phyloP scores from a whole-genome alignment of 2,329 filamentous ascomycete species.

The Metarhizium robertsii region DNA sequence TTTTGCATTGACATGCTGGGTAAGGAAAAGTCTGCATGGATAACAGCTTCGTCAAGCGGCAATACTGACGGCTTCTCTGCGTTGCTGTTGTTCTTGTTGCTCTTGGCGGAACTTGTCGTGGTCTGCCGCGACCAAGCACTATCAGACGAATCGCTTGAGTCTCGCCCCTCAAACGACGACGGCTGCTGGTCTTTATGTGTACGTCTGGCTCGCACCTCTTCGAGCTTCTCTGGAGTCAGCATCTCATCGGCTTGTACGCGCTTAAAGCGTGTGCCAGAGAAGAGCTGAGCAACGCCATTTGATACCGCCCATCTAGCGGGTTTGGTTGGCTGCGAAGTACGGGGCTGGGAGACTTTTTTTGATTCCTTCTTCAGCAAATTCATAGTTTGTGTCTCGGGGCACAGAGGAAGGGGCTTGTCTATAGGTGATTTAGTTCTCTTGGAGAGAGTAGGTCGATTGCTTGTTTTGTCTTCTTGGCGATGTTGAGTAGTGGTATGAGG shows the following conservation, averaged over 20 bases:
- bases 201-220: neutral
- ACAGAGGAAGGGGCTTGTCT: conserved; percentile 4
- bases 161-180: neutral
- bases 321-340: conserved; percentile 6
- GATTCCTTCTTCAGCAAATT: neutral
- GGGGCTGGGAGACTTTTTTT: neutral
- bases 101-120: neutral
- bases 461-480: neutral
- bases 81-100: neutral
- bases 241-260: conserved; percentile 51
- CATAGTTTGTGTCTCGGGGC: conserved; percentile 15
- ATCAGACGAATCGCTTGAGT: conserved; percentile 1
- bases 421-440: neutral
- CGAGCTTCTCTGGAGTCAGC: conserved; percentile 9
- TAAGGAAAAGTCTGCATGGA: conserved; percentile 2
- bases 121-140: neutral
- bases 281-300: conserved; percentile 47
- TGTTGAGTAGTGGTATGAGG: neutral
- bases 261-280: conserved; percentile 45
- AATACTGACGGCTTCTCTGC: neutral
- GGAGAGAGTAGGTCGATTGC: neutral
- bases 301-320: conserved; percentile 41
- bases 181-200: neutral
- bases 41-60: conserved; percentile 2
- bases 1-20: neutral